These are phyloP conservation scores for Diophrys sp. DNA, from an alignment of 73 alveolate species.

Conservation along the genomic window DNA sequence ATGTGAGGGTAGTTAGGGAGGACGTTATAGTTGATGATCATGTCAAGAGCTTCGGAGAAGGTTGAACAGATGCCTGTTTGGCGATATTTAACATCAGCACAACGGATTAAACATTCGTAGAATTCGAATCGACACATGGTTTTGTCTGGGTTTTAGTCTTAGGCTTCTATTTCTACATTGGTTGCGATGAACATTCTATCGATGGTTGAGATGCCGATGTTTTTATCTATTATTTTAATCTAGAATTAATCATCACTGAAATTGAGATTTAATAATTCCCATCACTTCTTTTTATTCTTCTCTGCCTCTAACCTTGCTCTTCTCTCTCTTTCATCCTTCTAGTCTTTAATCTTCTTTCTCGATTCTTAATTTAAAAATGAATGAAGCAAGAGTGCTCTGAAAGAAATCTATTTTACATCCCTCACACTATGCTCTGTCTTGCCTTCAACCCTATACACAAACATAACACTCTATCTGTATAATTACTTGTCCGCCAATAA, in stretches of 20 bases:
- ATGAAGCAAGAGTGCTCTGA: neutral
- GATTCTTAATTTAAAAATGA: slow-evolving; percentile 6
- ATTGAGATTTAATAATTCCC: no score
- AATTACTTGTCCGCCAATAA: no score
- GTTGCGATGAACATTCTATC: slow-evolving; percentile 57
- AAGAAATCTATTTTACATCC: no score
- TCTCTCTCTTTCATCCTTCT: slow-evolving; percentile 6
- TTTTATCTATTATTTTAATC: slow-evolving; percentile 25
- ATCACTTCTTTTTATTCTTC: slow-evolving; percentile 3
- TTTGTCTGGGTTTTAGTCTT: slow-evolving; percentile 53
- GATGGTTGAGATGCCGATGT: slow-evolving; percentile 18
- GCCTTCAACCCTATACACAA: no score
- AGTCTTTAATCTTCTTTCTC: slow-evolving; percentile 14
- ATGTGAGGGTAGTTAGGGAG: no score
- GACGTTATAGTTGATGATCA: no score
- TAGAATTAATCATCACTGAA: no score
- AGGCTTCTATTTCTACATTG: slow-evolving; percentile 30
- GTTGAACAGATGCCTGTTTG: neutral
- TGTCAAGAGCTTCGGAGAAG: neutral
- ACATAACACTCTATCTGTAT: no score
- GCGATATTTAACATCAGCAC: slow-evolving; percentile 9
- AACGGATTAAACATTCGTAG: slow-evolving; percentile 19
- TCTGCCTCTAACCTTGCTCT: slow-evolving; percentile 1
- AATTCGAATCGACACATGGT: slow-evolving; percentile 50
- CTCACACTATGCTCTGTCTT: no score